These are phyloP conservation scores for Boletus pseudo-olivaceus DNA, from an alignment of 768 basidiomycete genomes.

Conservation along the genomic window DNA sequence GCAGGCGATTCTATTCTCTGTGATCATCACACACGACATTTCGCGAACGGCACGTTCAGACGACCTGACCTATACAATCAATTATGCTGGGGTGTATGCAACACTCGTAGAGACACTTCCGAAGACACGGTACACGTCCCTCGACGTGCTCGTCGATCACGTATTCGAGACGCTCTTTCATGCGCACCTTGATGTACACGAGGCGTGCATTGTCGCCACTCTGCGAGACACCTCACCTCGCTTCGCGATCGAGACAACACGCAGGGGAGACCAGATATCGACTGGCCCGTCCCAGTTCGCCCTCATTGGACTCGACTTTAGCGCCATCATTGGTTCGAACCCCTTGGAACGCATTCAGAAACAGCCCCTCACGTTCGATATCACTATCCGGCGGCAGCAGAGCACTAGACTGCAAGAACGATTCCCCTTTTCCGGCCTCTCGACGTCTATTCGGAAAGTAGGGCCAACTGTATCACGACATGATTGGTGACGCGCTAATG, in stretches of 20 bases:
- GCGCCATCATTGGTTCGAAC: conserved; percentile 65
- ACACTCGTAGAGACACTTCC: conserved; percentile 26
- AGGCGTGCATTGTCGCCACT: conserved; percentile 42
- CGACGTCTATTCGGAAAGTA: conserved; percentile 32
- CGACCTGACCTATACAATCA: conserved; percentile 54
- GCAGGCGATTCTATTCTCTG: conserved; percentile 53
- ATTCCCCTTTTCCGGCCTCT: conserved; percentile 22
- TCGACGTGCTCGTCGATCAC: conserved; percentile 45
- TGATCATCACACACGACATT: conserved; percentile 52
- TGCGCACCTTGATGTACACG: conserved; percentile 31
- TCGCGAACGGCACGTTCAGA: conserved; percentile 47
- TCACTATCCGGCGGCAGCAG: conserved; percentile 33
- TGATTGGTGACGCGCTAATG: neutral
- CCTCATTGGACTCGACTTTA: conserved; percentile 43
- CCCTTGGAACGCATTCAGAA: conserved; percentile 59
- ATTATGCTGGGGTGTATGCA: conserved; percentile 50
- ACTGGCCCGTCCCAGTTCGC: conserved; percentile 21
- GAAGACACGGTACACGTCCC: conserved; percentile 33
- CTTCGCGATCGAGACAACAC: conserved; percentile 39
- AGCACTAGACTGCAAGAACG: neutral
- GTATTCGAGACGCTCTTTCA: conserved; percentile 40
- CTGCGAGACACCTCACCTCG: conserved; percentile 49
- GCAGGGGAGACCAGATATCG: conserved; percentile 17
- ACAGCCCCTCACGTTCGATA: conserved; percentile 56
- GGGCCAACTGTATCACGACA: neutral